Evolutionary conservation across 177 flowering plant species (phyloP), one percentile per base, ranked within the genome.

Genomic region (Telopea speciosissima): DNA sequence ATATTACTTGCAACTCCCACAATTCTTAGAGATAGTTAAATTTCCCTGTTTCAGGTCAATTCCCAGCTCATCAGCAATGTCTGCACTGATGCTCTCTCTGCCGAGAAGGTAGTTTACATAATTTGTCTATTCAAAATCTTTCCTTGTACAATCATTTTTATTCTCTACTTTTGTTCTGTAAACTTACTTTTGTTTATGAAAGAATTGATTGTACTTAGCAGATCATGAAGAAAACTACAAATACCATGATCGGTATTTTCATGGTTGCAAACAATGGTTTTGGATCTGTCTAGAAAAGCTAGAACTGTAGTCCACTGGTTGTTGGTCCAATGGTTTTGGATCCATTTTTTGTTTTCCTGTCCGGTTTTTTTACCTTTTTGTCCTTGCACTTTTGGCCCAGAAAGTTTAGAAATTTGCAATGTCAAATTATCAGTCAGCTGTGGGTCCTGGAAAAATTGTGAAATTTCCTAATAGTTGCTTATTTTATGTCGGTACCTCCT

Each of bases 61-160:
- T 56, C 61, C 23, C 61, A 56, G 61, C 61, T 56, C n/a, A 56
- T 56, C 61, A 56, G 61, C 61, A 56, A 56, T 56, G 61, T 56
- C 22, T 56, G 61, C 61, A 56, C 61, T 56, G 61, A 56, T 56
- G 61, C 61, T 56, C 61, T 56, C 3, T 56, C 61, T n/a, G 61
- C 61, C n/a, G 80, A 77, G 74, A 80, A 95, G 97, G 99, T 95
- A 79, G 40, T 65, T n/a, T 45, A 13, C 24, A 72, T 62, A 52
- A 24, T 68, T 31, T 56, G 62, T 40, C 12, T 49, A 40, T 49
- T 64, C 56, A 22, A 36, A 31, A 14, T 64, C 45, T 56, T 56
- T 56, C 61, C 8, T 54, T 19, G 2, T n/a, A 19, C n/a, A 56
- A 56, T 45, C 19, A 45, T 0, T 45, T 9, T 45, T 4, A 45